These are phyloP conservation scores for Citrus reticulata DNA, from an alignment of 345 rosid species.

Conservation along the genomic window DNA sequence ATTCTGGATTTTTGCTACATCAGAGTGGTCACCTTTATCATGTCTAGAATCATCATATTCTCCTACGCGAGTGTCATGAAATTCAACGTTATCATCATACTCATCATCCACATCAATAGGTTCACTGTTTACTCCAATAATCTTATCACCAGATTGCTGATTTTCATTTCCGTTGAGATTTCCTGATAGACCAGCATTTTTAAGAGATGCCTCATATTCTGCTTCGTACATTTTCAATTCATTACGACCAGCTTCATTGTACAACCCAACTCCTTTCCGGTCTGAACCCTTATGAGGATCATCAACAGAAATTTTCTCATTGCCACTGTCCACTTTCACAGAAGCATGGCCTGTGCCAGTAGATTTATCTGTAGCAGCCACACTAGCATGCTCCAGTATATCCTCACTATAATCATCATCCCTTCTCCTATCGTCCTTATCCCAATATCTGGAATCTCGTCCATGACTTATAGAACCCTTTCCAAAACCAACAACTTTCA, in stretches of 20 bases:
- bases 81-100: slow-evolving; percentile 52
- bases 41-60: slow-evolving; percentile 52
- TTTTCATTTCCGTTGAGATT: slow-evolving; percentile 20
- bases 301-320: slow-evolving; percentile 28
- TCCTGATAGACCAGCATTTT: slow-evolving; percentile 27
- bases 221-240: slow-evolving; percentile 76
- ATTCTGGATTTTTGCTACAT: slow-evolving; percentile 14
- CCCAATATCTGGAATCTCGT: slow-evolving; percentile 92
- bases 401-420: slow-evolving; percentile 82
- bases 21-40: slow-evolving; percentile 28
- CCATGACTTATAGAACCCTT: slow-evolving; percentile 62
- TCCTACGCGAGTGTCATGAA: slow-evolving; percentile 43
- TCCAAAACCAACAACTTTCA: slow-evolving; percentile 70
- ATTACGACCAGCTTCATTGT: slow-evolving; percentile 86
- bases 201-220: slow-evolving; percentile 76
- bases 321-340: slow-evolving; percentile 17
- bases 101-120: slow-evolving; percentile 41
- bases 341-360: slow-evolving; percentile 22
- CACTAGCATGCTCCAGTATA: slow-evolving; percentile 33
- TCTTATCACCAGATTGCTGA: slow-evolving; percentile 23
- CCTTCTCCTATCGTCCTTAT: slow-evolving; percentile 90
- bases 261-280: slow-evolving; percentile 56
- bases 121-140: slow-evolving; percentile 25
- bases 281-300: slow-evolving; percentile 22
- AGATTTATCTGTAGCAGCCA: slow-evolving; percentile 22